These are phyloP conservation scores for Piloderma croceum DNA, from an alignment of 768 basidiomycete genomes.

Conservation along the genomic window DNA sequence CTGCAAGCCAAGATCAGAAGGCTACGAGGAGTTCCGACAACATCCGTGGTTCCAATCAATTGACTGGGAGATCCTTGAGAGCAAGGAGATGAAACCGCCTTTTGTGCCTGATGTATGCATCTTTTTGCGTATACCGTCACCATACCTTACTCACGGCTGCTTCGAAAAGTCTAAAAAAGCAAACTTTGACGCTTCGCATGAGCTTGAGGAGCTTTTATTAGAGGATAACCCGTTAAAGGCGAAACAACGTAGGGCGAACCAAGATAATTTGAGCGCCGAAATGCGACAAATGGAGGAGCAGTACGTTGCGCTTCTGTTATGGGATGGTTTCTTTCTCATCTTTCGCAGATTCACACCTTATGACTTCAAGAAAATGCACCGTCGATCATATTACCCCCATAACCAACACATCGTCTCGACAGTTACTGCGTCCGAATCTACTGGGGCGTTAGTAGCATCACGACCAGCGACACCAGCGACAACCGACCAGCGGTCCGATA, in stretches of 20 bases:
- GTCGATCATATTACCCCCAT: constrained; percentile 86
- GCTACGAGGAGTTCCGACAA: constrained; percentile 68
- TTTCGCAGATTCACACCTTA: constrained; percentile 75
- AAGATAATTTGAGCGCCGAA: constrained; percentile 84
- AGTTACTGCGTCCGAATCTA: constrained; percentile 69
- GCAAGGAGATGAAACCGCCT: constrained; percentile 68
- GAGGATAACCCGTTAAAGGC: constrained; percentile 98
- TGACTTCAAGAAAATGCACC: constrained; percentile 88
- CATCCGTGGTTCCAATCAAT: constrained; percentile 87
- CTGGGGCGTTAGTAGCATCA: constrained; percentile 63
- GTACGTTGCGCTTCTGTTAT: constrained; percentile 40
- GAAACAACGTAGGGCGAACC: constrained; percentile 83
- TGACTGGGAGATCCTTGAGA: constrained; percentile 84
- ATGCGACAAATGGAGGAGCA: constrained; percentile 99
- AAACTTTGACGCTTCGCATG: constrained; percentile 98
- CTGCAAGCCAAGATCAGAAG: constrained; percentile 74
- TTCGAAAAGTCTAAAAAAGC: constrained; percentile 85
- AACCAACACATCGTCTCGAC: constrained; percentile 62
- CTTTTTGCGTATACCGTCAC: constrained; percentile 5
- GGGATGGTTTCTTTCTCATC: constrained; percentile 6
- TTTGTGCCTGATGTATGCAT: constrained; percentile 82
- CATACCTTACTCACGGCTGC: constrained; percentile 7
- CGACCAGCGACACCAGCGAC: constrained; percentile 62
- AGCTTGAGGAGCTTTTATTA: constrained; percentile 89
- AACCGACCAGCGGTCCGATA: too few relatives aligned